Base-by-base conservation (phyloP, 2,329 filamentous ascomycete genomes). In the Colletotrichum sp. region DNA sequence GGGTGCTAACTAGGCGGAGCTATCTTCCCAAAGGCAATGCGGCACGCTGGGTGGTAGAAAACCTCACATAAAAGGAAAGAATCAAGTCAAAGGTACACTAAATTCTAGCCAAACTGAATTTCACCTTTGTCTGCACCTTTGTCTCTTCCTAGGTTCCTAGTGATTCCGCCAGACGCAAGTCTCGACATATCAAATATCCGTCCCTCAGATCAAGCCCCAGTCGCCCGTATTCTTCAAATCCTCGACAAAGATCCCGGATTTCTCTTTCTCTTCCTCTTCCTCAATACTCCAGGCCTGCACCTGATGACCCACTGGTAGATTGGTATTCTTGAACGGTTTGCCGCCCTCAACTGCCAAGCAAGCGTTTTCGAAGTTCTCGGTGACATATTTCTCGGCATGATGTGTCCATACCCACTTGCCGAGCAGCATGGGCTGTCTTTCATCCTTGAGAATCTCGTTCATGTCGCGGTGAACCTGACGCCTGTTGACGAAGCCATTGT, bases 351-450 rank as follows among this genome's bases (percentile, higher is more conserved):
- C 12, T 6, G 34, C 30, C 8, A 28, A 32, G 4, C 28, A 13
- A 4, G 68, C 57, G 2, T 32, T 12, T 8, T 24, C 8, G 15
- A 49, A 70, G n/a, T 55, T 70, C 2, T 70, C 36, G 4, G 21
- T 34, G 2, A 39, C 57, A n/a, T 70, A 70, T 18, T 24, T 24
- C 12, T 70, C 57, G 2, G 68, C 34, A 6, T 70, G 24, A 16
- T 70, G 68, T 1, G 57, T 34, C 68, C 68, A 70, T 21, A 49
- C 16, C 68, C 68, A 70, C 16, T 70, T 70, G 16, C 68, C 68
- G n/a, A 49, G 57, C 0, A 24, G 57, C 68, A 16, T 24, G 8
- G 18, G 52, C n/a, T 18, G 8, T 32, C 24, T 52, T 26, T n/a
- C 39, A 10, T 59, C 21, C 55, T 28, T 16, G 4, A 30, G 21